These are phyloP conservation scores for Coleophoma cylindrospora DNA, from an alignment of 2,329 filamentous ascomycete species.

Conservation along the genomic window DNA sequence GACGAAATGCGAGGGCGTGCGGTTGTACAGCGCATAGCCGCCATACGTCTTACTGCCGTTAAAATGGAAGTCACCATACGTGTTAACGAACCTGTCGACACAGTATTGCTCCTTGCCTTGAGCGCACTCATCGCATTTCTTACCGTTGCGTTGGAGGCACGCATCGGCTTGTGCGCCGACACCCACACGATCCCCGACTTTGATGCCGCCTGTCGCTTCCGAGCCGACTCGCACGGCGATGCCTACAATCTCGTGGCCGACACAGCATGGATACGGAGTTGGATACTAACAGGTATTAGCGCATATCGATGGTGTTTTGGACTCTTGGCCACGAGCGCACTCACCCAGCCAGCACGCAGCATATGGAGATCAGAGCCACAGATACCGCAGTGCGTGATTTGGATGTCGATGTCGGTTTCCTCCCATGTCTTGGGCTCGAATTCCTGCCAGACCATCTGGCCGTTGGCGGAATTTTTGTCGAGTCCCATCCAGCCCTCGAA, in stretches of 20 bases:
- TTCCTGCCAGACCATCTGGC: too few species aligned
- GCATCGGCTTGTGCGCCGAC: not conserved
- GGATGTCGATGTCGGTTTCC: too few species aligned
- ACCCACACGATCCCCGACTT: not conserved
- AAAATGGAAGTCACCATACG: not conserved
- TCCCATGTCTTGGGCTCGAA: too few species aligned
- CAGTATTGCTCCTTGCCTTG: not conserved
- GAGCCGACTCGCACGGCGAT: conserved; percentile 40
- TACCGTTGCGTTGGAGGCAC: not conserved
- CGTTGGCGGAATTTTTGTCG: too few species aligned
- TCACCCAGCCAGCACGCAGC: too few species aligned
- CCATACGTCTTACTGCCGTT: not conserved
- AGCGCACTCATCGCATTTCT: not conserved
- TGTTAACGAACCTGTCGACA: not conserved
- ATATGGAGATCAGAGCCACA: too few species aligned
- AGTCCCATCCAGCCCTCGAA: too few species aligned
- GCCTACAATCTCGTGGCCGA: conserved; percentile 47
- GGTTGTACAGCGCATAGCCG: not conserved
- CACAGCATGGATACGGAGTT: conserved; percentile 30
- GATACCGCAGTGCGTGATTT: too few species aligned
- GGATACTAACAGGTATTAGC: conserved; percentile 3
- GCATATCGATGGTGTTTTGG: too few species aligned
- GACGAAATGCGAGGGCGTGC: not conserved
- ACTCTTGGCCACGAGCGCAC: too few species aligned
- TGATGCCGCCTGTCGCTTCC: not conserved